Base-by-base conservation (phyloP, 805 yeast species). In the Cyberlindnera nakhonratchasimensis region DNA sequence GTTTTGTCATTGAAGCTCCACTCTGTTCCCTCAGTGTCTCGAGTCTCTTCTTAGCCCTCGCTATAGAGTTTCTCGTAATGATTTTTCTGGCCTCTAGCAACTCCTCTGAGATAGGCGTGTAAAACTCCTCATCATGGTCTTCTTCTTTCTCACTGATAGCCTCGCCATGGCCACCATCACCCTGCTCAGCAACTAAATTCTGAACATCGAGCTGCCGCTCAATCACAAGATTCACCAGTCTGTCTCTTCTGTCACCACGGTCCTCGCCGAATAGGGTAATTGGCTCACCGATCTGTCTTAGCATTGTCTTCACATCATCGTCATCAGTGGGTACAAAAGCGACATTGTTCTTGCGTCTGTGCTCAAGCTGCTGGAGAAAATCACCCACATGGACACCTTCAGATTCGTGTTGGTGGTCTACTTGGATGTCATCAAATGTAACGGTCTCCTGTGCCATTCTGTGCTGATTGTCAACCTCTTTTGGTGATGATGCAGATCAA, bases 81-180 rank as follows among this genome's bases (percentile, higher is more conserved):
- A 50, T 46, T 28, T 63, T 58, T 39, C 98, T 70, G 0, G 78
- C 71, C 2, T 69, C 64, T 7, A 71, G 63, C 9, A 90, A 61
- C 6, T 69, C 75, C 4, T 63, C 65, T 0, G 74, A 62, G 0
- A 95, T 96, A 0, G 95, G 95, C 0, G 96, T 88, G 55, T 79
- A 88, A 55, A 84, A 89, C 46, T 88, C 96, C 38, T 82, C 95
- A 12, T 86, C 82, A 9, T 79, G 82, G 1, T 71, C 80, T 3
- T 66, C 77, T 1, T 63, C 72, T 1, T 62, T 74, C 6, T 59
- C 68, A 2, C 47, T 61, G 12, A 40, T 53, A 9, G 43, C 61
- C 5, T 43, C 45, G 40, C 32, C 48, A 11, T 50, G 61, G 6
- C 49, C 49, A 10, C 49, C 58, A 19, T 20, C 40, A 11, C 37